These are phyloP conservation scores for Suillus plorans DNA, from an alignment of 768 basidiomycete species.

Conservation along the genomic window DNA sequence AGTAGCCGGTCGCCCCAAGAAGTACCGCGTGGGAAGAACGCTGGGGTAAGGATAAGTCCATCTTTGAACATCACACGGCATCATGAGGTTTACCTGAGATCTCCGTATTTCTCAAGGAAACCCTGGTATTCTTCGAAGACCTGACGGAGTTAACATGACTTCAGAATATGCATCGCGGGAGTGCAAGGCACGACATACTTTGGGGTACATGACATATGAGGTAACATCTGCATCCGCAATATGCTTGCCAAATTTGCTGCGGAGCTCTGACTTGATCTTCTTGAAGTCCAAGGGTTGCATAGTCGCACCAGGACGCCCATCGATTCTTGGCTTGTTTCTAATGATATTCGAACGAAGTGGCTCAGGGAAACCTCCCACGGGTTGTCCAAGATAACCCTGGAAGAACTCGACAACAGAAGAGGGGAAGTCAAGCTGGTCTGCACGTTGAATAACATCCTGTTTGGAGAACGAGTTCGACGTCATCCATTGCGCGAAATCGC, in stretches of 20 bases:
- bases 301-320: constrained; percentile 88
- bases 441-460: constrained; percentile 81
- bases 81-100: constrained; percentile 63
- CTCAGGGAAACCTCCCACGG: constrained; percentile 98
- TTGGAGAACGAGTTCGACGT: constrained; percentile 90
- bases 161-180: constrained; percentile 10
- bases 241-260: constrained; percentile 92
- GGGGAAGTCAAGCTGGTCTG: constrained; percentile 94
- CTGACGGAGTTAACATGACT: constrained; percentile 37
- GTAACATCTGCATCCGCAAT: constrained; percentile 93
- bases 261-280: constrained; percentile 91
- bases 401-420: constrained; percentile 97
- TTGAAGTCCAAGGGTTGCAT: constrained; percentile 91
- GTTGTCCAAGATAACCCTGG: constrained; percentile 98
- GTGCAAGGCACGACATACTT: constrained; percentile 48
- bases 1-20: constrained; percentile 87
- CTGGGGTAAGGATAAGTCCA: constrained; percentile 40
- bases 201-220: constrained; percentile 98
- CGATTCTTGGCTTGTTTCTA: constrained; percentile 90
- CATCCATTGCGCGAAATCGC: constrained; percentile 99
- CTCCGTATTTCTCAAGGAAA: constrained; percentile 94
- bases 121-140: constrained; percentile 97
- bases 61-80: constrained; percentile 8
- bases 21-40: constrained; percentile 94
- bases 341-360: constrained; percentile 90